Percentiles rank a stretch among this genome's conserved stretches.
phyloP scores from a whole-genome alignment of 2,329 filamentous ascomycete genomes.

The Claviceps pazoutovae region DNA sequence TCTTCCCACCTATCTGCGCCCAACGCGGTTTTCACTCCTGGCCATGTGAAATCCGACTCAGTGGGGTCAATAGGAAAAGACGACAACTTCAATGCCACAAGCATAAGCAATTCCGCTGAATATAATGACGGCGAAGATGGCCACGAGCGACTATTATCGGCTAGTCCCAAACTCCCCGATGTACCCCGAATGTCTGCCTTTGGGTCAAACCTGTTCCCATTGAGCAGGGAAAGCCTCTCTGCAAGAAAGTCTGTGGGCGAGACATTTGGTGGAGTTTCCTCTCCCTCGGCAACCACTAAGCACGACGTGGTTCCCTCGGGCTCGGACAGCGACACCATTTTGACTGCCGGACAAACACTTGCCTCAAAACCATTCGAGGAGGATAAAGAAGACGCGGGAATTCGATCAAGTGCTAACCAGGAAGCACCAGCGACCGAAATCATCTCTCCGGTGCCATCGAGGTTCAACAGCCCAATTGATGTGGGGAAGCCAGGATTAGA shows the following conservation, averaged over 20 bases:
- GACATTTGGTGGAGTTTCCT: not conserved
- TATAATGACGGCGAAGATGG: not conserved
- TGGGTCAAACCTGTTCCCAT: conserved; percentile 42
- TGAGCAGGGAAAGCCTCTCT: not conserved
- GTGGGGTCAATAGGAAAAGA: not conserved
- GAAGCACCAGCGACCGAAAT: not conserved
- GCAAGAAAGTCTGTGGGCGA: not conserved
- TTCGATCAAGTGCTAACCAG: not conserved
- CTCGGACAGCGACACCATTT: not conserved
- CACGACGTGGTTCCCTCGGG: not conserved
- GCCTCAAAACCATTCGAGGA: not conserved
- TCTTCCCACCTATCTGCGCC: conserved; percentile 44
- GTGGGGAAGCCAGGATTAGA: not conserved
- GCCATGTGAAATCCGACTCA: not conserved
- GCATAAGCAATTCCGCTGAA: not conserved
- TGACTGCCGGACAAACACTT: not conserved
- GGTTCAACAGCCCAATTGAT: not conserved
- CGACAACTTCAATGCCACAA: not conserved
- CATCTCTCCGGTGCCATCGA: not conserved
- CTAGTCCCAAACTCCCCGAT: conserved; percentile 44
- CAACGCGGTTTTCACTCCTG: conserved; percentile 26
- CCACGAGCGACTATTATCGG: conserved; percentile 23
- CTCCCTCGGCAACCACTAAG: not conserved
- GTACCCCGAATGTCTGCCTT: conserved; percentile 46
- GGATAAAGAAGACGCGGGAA: not conserved